phyloP scores from a whole-genome alignment of 2,329 filamentous ascomycete species.

The Kalmusia sp. region DNA sequence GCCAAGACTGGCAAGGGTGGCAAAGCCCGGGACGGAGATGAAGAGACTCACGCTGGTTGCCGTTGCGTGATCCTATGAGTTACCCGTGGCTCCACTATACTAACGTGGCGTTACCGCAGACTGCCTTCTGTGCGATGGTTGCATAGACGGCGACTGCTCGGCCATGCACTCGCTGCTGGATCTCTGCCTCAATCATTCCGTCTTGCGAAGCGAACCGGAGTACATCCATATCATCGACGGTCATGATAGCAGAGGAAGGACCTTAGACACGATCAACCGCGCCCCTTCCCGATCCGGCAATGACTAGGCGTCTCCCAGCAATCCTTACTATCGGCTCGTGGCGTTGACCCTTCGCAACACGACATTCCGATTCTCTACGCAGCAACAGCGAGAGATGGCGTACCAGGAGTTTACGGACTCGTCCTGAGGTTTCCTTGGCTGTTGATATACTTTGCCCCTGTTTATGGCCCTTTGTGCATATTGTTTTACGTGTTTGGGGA shows the following conservation, averaged over 20 bases:
- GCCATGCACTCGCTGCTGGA: background rate
- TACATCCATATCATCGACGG: conserved; percentile 3
- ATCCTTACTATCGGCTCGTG: background rate
- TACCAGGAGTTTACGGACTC: background rate
- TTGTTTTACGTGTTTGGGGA: background rate
- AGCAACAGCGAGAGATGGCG: background rate
- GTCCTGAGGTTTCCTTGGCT: background rate
- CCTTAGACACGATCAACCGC: background rate
- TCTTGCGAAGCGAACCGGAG: background rate
- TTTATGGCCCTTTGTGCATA: conserved; percentile 3
- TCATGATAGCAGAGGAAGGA: conserved; percentile 7
- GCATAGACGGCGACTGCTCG: background rate
- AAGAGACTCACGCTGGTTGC: conserved; percentile 64
- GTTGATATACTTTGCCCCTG: background rate
- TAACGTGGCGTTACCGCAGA: conserved; percentile 2
- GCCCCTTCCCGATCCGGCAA: background rate
- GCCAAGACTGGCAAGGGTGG: conserved; percentile 69
- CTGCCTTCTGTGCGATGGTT: conserved; percentile 5
- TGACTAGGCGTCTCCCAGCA: background rate
- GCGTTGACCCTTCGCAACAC: background rate
- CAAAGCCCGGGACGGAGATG: conserved; percentile 59
- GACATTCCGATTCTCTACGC: background rate
- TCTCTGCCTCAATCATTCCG: background rate
- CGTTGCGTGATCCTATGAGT: conserved; percentile 68
- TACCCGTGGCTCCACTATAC: background rate